A percentile compares a stretch with the other conserved stretches of the same genome.
Conservation (phyloP, 352 stramenopile genomes). For the Globisporangium echinulatum region DNA sequence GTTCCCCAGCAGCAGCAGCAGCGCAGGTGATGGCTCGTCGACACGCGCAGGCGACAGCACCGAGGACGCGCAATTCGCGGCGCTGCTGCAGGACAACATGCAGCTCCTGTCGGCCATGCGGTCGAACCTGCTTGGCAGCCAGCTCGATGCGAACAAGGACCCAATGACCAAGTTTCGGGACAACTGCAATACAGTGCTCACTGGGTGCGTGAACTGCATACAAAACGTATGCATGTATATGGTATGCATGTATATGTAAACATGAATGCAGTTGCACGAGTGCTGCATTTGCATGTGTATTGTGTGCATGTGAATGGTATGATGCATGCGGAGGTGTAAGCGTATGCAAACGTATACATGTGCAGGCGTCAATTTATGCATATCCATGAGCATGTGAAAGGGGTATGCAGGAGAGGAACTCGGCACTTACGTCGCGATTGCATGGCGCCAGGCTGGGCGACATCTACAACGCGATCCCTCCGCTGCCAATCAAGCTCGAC, state of each 20-base stretch:
- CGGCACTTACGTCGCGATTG: no score
- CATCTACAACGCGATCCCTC: constrained; percentile 59
- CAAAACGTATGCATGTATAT: constrained; percentile 4
- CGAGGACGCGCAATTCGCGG: constrained; percentile 41
- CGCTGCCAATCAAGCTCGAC: constrained; percentile 59
- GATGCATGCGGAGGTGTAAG: no score
- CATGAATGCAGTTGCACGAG: no score
- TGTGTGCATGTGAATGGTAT: no score
- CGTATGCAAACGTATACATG: no score
- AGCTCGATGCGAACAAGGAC: constrained; percentile 36
- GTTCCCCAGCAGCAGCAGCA: background rate
- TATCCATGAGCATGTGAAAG: no score
- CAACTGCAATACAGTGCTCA: constrained; percentile 55
- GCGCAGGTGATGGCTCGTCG: background rate
- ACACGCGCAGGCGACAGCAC: constrained; percentile 12
- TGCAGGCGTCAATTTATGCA: no score
- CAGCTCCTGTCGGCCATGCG: constrained; percentile 56
- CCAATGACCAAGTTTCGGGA: constrained; percentile 65
- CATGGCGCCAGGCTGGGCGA: constrained; percentile 27
- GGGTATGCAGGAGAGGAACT: no score
- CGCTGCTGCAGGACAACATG: constrained; percentile 65
- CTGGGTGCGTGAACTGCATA: constrained; percentile 28
- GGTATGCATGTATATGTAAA: background rate
- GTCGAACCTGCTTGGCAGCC: constrained; percentile 58
- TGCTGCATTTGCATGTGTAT: constrained; percentile 13